Percentiles rank a stretch among this genome's conserved stretches.
phyloP scores from a whole-genome alignment of 2,329 filamentous ascomycete genomes.

The Phialemoniopsis sp. region DNA sequence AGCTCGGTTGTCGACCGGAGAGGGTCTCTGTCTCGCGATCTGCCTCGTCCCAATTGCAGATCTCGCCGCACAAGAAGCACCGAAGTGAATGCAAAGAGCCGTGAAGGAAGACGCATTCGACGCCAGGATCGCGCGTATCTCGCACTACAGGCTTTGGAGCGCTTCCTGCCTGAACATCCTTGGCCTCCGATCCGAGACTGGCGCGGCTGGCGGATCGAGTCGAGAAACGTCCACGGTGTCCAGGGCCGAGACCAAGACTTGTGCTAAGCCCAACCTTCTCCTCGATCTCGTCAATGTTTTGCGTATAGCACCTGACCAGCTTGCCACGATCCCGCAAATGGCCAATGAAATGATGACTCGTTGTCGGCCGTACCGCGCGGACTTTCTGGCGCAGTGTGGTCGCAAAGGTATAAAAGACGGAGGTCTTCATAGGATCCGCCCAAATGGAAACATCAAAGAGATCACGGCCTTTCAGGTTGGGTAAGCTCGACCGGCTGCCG shows the following conservation, averaged over 20 bases:
- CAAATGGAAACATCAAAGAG: slow-evolving; percentile 69
- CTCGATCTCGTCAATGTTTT: slow-evolving; percentile 73
- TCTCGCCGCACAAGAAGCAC: slow-evolving; percentile 57
- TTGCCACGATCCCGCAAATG: slow-evolving; percentile 63
- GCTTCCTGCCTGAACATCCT: not conserved
- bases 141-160: slow-evolving; percentile 7
- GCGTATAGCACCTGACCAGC: slow-evolving; percentile 68
- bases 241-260: slow-evolving; percentile 56
- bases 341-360: slow-evolving; percentile 65
- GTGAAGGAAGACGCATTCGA: slow-evolving; percentile 67
- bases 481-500: slow-evolving; percentile 30
- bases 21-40: slow-evolving; percentile 52
- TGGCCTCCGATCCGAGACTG: not conserved
- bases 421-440: slow-evolving; percentile 63
- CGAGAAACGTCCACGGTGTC: slow-evolving; percentile 57
- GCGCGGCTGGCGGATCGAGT: slow-evolving; percentile 12
- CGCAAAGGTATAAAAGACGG: slow-evolving; percentile 69
- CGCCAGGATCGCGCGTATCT: slow-evolving; percentile 33
- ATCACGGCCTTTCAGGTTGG: slow-evolving; percentile 66
- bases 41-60: slow-evolving; percentile 56
- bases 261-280: slow-evolving; percentile 65
- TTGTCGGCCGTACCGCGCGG: slow-evolving; percentile 57
- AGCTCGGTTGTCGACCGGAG: slow-evolving; percentile 62
- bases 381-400: slow-evolving; percentile 64
- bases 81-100: slow-evolving; percentile 62